These are phyloP conservation scores for Clonostachys byssicola DNA, from an alignment of 2,329 filamentous ascomycete species.

Conservation along the genomic window DNA sequence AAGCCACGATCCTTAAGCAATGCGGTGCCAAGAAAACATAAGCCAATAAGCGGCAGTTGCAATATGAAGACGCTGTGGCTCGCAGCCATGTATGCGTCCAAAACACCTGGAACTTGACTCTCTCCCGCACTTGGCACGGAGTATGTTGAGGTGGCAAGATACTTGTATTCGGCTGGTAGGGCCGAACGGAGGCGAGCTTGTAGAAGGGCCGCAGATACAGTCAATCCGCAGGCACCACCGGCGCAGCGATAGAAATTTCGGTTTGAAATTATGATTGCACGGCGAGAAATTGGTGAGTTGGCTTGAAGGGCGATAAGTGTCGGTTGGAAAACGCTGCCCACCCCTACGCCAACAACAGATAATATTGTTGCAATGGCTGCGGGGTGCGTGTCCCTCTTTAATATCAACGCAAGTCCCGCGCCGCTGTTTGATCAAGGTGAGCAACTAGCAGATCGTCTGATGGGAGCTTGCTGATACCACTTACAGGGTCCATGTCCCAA, in stretches of 20 bases:
- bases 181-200: conserved; percentile 18
- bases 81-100: conserved; percentile 43
- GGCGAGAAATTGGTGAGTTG: conserved; percentile 49
- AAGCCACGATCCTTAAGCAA: conserved; percentile 2
- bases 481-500: conserved; percentile 26
- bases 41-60: conserved; percentile 39
- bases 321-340: conserved; percentile 44
- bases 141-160: conserved; percentile 21
- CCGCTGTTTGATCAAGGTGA: conserved; percentile 17
- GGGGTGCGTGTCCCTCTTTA: conserved; percentile 31
- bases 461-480: neutral
- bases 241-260: conserved; percentile 59
- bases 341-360: conserved; percentile 42
- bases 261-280: conserved; percentile 58
- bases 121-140: conserved; percentile 12
- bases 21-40: neutral
- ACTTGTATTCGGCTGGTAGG: conserved; percentile 14
- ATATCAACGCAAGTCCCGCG: conserved; percentile 45
- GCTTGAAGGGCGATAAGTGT: conserved; percentile 54
- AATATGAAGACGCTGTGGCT: conserved; percentile 52
- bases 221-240: conserved; percentile 27
- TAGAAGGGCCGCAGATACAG: conserved; percentile 28
- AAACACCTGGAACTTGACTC: conserved; percentile 3
- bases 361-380: conserved; percentile 44
- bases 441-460: too few species aligned